These are phyloP conservation scores for Capsicum rhomboideum DNA, from an alignment of 257 asterid genomes.

Conservation along the genomic window DNA sequence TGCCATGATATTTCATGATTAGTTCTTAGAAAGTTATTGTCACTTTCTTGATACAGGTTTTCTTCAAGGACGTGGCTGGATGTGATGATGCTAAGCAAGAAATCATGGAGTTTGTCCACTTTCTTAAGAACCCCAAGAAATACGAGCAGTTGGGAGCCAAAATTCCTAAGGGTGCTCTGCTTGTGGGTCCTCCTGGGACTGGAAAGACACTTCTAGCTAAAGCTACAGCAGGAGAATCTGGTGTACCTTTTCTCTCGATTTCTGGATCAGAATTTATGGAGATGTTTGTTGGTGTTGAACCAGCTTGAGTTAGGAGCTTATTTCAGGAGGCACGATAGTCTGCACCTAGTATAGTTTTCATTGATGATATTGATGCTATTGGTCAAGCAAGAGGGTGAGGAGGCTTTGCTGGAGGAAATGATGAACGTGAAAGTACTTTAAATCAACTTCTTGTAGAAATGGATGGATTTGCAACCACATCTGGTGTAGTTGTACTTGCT, in stretches of 20 bases:
- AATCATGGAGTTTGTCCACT: constrained; percentile 91
- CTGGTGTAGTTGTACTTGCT: constrained; percentile 92
- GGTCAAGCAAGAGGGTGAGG: constrained; percentile 97
- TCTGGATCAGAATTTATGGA: constrained; percentile 97
- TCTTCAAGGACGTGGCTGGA: constrained; percentile 94
- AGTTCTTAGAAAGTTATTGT: not conserved
- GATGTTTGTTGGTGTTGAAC: constrained; percentile 94
- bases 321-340: constrained; percentile 87
- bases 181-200: constrained; percentile 96
- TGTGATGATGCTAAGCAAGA: constrained; percentile 96
- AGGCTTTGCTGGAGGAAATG: constrained; percentile 72
- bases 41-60: constrained; percentile 33
- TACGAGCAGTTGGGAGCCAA: constrained; percentile 87
- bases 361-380: constrained; percentile 94
- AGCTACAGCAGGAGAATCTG: constrained; percentile 97
- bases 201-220: constrained; percentile 96
- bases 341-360: constrained; percentile 81
- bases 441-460: constrained; percentile 93
- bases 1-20: not conserved
- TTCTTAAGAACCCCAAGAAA: constrained; percentile 83
- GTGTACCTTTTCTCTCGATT: constrained; percentile 81
- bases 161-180: constrained; percentile 89
- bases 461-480: constrained; percentile 95
- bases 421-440: constrained; percentile 93
- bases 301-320: constrained; percentile 84